Conservation (phyloP, 108 stramenopile genomes). For the Conticribra guillardii region DNA sequence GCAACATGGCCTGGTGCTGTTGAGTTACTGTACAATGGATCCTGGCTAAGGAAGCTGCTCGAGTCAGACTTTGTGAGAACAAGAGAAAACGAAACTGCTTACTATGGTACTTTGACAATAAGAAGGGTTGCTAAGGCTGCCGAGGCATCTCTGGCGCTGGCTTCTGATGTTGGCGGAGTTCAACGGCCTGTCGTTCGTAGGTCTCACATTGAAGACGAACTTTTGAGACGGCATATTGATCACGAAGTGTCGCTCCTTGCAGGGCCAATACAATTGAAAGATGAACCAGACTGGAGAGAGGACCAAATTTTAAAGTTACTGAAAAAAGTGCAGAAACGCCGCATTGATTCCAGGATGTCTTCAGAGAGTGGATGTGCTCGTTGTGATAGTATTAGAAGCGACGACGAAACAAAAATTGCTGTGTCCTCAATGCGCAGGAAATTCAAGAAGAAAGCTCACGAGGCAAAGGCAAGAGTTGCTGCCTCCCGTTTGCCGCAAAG, state of each 20-base stretch:
- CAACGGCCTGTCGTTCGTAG: conserved; percentile 57
- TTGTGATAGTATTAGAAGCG: conserved; percentile 62
- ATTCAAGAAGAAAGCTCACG: conserved; percentile 41
- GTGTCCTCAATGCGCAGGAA: conserved; percentile 50
- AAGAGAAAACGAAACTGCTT: conserved; percentile 86
- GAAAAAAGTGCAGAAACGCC: conserved; percentile 71
- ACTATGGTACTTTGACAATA: conserved; percentile 77
- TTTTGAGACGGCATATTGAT: conserved; percentile 55
- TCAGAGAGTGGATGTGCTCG: conserved; percentile 79
- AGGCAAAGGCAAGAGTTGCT: conserved; percentile 56
- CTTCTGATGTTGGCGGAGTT: conserved; percentile 40
- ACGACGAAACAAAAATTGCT: conserved; percentile 59
- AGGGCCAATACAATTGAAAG: conserved; percentile 60
- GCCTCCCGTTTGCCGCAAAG: conserved; percentile 62
- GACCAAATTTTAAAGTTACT: conserved; percentile 63
- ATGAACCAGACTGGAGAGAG: conserved; percentile 75
- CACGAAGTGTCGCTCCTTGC: conserved; percentile 49
- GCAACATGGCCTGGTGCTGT: conserved; percentile 79
- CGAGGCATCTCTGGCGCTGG: conserved; percentile 59
- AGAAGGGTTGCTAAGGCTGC: conserved; percentile 73
- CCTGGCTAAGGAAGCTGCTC: conserved; percentile 58
- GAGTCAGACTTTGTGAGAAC: conserved; percentile 75
- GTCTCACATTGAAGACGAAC: conserved; percentile 63
- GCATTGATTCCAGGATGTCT: conserved; percentile 60
- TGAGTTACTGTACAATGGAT: conserved; percentile 67